Evolutionary conservation across 768 basidiomycete species (phyloP), one percentile per base, ranked within the genome.

Genomic region (Amanita brunnescens): DNA sequence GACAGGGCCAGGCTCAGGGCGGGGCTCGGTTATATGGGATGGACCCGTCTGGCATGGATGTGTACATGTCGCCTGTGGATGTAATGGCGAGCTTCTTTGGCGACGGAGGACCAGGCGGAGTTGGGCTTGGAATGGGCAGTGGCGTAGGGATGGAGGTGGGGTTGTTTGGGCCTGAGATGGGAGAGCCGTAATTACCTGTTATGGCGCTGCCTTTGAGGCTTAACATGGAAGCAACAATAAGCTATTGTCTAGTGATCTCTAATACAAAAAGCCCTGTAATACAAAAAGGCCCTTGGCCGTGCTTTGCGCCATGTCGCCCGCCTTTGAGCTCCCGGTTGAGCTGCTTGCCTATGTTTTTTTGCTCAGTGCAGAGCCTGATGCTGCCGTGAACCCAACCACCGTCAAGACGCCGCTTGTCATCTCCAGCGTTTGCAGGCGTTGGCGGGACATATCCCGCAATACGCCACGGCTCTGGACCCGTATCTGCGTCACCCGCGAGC

Each of bases 11-110:
- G 26, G 10, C 38, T 7, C 45, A 35, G 45, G 37, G 47, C 16
- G 24, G 44, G n/a, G 12, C 43, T 3, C 3, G 44, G 38, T 16
- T 46, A 13, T 46, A 47, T 46, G 52, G 52, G 21, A 47, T 53
- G 35, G 52, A 47, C 16, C 13, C 20, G 3, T 21, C 35, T 1
- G 38, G 44, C 5, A 46, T 46, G 26, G 43, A 46, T 38, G 64
- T 79, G 66, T 80, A 79, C 58, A 74, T 84, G 75, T 72, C 75
- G 6, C 71, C 76, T 34, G 67, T 72, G 42, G 82, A 84, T 54
- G 75, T 85, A 69, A 73, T 84, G 71, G 72, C 75, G 8, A 47
- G 45, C 54, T 68, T 85, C 61, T 79, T 85, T 53, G 73, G 72
- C 56, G 80, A 76, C 39, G 72, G 75, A 4, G 58, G 63, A 5